These are phyloP conservation scores for Neoascochyta sp. DNA, from an alignment of 2,329 filamentous ascomycete genomes.

Conservation along the genomic window DNA sequence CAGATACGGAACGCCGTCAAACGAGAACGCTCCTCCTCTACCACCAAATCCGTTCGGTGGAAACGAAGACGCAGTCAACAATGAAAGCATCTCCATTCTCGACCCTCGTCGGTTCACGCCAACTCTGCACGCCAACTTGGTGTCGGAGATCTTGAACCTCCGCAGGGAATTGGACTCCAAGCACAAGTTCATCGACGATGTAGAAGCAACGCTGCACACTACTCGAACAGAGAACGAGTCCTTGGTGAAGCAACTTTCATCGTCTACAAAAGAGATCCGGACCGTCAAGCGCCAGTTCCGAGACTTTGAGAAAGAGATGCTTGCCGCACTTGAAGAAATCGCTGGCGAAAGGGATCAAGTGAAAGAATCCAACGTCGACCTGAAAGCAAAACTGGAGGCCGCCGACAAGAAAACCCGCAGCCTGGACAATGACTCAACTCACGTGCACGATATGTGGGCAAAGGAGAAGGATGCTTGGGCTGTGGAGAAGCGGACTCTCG, in stretches of 20 bases:
- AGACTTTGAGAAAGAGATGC: slow-evolving; percentile 80
- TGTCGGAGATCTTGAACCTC: slow-evolving; percentile 86
- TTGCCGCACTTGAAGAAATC: slow-evolving; percentile 79
- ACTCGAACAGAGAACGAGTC: slow-evolving; percentile 71
- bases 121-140: slow-evolving; percentile 87
- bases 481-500: slow-evolving; percentile 73
- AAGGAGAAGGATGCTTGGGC: slow-evolving; percentile 83
- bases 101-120: slow-evolving; percentile 93
- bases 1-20: slow-evolving; percentile 55
- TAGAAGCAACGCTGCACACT: slow-evolving; percentile 71
- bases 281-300: slow-evolving; percentile 81
- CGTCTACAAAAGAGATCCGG: slow-evolving; percentile 70
- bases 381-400: slow-evolving; percentile 71
- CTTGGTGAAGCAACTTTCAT: slow-evolving; percentile 59
- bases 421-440: slow-evolving; percentile 79
- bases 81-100: slow-evolving; percentile 70
- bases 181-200: slow-evolving; percentile 74
- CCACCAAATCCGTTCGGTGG: slow-evolving; percentile 49
- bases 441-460: slow-evolving; percentile 75
- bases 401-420: slow-evolving; percentile 72
- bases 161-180: slow-evolving; percentile 90
- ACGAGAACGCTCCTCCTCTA: slow-evolving; percentile 58
- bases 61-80: slow-evolving; percentile 50
- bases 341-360: slow-evolving; percentile 83
- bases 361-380: slow-evolving; percentile 66